phyloP scores from a whole-genome alignment of 495 filamentous ascomycete species.

The Glonium stellatum region DNA sequence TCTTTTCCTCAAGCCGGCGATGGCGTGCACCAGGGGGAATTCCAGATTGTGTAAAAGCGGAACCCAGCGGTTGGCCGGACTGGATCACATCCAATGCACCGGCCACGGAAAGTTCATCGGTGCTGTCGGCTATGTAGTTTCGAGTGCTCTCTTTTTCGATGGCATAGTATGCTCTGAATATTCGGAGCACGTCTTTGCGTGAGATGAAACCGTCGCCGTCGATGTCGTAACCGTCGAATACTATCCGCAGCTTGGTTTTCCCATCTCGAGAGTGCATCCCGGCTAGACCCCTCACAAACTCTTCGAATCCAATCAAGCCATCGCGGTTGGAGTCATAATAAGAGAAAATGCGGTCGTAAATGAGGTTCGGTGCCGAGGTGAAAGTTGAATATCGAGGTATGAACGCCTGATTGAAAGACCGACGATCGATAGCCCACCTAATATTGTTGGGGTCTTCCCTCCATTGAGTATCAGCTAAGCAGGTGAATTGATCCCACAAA shows the following conservation, averaged over 20 bases:
- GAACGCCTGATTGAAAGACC: slow-evolving; percentile 85
- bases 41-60: slow-evolving; percentile 29
- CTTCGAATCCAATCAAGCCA: slow-evolving; percentile 85
- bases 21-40: slow-evolving; percentile 19
- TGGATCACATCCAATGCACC: slow-evolving; percentile 55
- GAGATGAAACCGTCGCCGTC: slow-evolving; percentile 83
- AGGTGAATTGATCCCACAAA: slow-evolving; percentile 93
- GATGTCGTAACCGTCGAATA: slow-evolving; percentile 88
- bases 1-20: slow-evolving; percentile 17
- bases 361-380: slow-evolving; percentile 73
- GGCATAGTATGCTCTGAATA: slow-evolving; percentile 86
- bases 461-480: slow-evolving; percentile 80
- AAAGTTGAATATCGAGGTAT: slow-evolving; percentile 71
- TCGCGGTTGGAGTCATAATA: slow-evolving; percentile 91
- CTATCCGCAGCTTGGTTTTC: slow-evolving; percentile 55
- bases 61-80: slow-evolving; percentile 34
- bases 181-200: slow-evolving; percentile 80
- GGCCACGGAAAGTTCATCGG: slow-evolving; percentile 61
- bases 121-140: slow-evolving; percentile 62
- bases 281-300: slow-evolving; percentile 79
- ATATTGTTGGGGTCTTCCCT: slow-evolving; percentile 71
- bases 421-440: slow-evolving; percentile 76
- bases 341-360: slow-evolving; percentile 92
- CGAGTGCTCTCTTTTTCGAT: slow-evolving; percentile 76
- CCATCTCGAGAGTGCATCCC: slow-evolving; percentile 51